Evolutionary conservation across 2,329 filamentous ascomycete species (phyloP).

Genomic region (Colletotrichum limetticola): DNA sequence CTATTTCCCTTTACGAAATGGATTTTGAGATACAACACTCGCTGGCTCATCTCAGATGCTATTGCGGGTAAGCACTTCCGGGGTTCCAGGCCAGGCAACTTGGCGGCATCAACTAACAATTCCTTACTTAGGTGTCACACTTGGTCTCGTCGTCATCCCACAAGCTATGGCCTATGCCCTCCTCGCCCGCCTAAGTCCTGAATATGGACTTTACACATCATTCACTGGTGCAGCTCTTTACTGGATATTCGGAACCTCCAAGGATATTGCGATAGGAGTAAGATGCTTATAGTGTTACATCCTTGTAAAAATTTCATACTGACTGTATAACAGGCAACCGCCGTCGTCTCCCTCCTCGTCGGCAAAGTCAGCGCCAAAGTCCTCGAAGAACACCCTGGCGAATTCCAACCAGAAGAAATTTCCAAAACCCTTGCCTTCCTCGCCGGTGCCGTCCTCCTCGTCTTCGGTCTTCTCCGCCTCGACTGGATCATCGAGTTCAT

Average conservation of each 20-base stretch:
- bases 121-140: slow-evolving; percentile 45
- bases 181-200: slow-evolving; percentile 72
- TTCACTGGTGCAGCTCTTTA: slow-evolving; percentile 85
- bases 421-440: slow-evolving; percentile 61
- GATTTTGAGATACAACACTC: slow-evolving; percentile 76
- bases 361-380: slow-evolving; percentile 56
- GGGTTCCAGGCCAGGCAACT: too few species aligned
- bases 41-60: slow-evolving; percentile 79
- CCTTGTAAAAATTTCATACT: too few species aligned
- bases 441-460: slow-evolving; percentile 59
- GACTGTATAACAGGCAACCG: slow-evolving; percentile 59
- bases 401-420: slow-evolving; percentile 44
- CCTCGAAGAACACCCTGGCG: slow-evolving; percentile 45
- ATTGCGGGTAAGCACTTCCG: slow-evolving; percentile 67
- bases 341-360: slow-evolving; percentile 62
- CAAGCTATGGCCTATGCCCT: slow-evolving; percentile 85
- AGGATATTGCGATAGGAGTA: slow-evolving; percentile 83
- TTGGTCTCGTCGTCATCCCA: slow-evolving; percentile 78
- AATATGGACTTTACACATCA: slow-evolving; percentile 83
- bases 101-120: slow-evolving; percentile 33
- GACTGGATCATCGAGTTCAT: slow-evolving; percentile 67
- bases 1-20: slow-evolving; percentile 75
- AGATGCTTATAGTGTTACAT: slow-evolving; percentile 28
- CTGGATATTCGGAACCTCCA: slow-evolving; percentile 87
- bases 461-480: slow-evolving; percentile 60